These are phyloP conservation scores for Xylaria hypoxylon DNA, from an alignment of 2,329 filamentous ascomycete genomes.

Conservation along the genomic window DNA sequence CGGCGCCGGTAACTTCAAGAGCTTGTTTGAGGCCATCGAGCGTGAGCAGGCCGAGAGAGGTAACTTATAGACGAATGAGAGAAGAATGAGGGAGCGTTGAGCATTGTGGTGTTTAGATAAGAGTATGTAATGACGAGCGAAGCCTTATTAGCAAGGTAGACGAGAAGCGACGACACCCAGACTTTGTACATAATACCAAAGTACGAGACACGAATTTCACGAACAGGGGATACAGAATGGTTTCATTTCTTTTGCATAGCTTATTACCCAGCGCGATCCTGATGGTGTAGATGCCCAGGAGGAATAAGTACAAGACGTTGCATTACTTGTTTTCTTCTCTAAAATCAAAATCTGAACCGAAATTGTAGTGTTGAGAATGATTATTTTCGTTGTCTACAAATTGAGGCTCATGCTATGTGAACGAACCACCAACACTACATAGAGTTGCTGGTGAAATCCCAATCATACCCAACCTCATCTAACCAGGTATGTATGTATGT, in stretches of 20 bases:
- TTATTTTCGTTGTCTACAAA: not conserved
- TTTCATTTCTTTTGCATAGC: constrained; percentile 2
- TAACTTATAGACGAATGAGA: constrained; percentile 70
- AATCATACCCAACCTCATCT: constrained; percentile 5
- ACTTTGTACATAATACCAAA: constrained; percentile 23
- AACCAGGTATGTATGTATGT: not conserved
- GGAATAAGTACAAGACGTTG: not conserved
- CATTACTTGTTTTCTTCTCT: not conserved
- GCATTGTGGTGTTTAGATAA: not conserved
- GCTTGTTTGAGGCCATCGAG: constrained; percentile 94
- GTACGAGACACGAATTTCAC: constrained; percentile 17
- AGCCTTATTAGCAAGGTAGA: not conserved
- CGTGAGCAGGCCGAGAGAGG: constrained; percentile 88
- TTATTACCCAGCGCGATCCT: not conserved
- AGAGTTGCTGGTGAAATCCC: not conserved
- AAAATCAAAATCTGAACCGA: not conserved
- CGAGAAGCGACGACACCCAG: not conserved
- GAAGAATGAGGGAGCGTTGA: not conserved
- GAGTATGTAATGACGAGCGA: not conserved
- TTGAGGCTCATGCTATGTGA: not conserved
- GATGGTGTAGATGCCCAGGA: not conserved
- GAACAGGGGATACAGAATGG: not conserved
- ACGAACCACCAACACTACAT: constrained; percentile 8
- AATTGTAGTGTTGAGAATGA: not conserved
- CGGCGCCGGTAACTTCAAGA: constrained; percentile 96